Base-by-base conservation (phyloP, 2,329 filamentous ascomycete species). In the Sporothrix sp. region DNA sequence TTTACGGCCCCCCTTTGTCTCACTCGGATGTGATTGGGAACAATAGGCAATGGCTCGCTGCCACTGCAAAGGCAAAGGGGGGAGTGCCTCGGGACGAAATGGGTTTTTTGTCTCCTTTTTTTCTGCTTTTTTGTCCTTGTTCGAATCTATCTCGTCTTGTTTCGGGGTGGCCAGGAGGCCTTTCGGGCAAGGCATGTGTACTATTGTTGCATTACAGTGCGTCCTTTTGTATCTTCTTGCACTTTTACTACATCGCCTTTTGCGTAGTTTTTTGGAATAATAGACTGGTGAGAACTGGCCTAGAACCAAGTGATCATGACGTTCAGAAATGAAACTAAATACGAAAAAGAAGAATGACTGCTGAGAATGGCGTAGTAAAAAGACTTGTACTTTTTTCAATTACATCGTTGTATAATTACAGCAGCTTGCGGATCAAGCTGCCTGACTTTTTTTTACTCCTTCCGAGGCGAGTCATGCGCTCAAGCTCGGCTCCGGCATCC, bases 121-220 rank as follows among this genome's bases (percentile, higher is more conserved):
- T 43, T 44, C 13, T 32, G 20, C 4, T 38, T 43, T 35, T 46
- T 48, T 48, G 38, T 49, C 27, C n/a, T n/a, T 53, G 51, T 43
- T 39, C 30, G 27, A 53, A 50, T 53, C 42, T 53, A 50, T 53
- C 14, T 28, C 32, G 39, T 37, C 35, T 53, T 50, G 51, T 13
- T 35, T 30, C 20, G 47, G 51, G 20, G 35, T 42, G 27, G 14
- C 51, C 47, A 38, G 38, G 52, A 48, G 56, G 25, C 48, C 21
- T 16, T 35, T 3, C 47, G 32, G 48, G 45, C 46, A 58, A 63
- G 61, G 65, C 66, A 68, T 66, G 66, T 73, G 72, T 75, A 75
- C 67, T 74, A 71, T 73, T 74, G 66, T 72, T 65, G 65, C 66
- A 69, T 68, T 66, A 65, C 62, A 43, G 7, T 49, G 23, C 51